Conservation (phyloP, 352 stramenopile species). For the Thalassiosira ordinaria region DNA sequence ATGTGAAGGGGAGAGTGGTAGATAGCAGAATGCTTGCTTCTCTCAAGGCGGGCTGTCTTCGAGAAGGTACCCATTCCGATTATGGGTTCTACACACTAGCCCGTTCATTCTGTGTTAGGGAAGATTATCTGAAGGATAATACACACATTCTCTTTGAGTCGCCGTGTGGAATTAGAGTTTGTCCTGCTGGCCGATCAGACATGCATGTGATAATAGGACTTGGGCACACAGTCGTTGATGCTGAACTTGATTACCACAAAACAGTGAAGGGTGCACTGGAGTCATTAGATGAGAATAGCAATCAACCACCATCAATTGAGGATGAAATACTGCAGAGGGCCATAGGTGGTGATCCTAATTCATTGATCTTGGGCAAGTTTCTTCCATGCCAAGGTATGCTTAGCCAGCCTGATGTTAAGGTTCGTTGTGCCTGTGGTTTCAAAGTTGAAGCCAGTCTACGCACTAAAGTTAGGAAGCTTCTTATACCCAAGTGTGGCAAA, state of each 20-base stretch:
- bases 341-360: slow-evolving; percentile 5
- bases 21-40: slow-evolving; percentile 3
- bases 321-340: slow-evolving; percentile 2
- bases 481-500: neutral
- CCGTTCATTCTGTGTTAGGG: slow-evolving; percentile 1
- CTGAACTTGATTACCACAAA: neutral
- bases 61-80: neutral
- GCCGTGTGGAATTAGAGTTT: neutral
- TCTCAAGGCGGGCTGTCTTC: slow-evolving; percentile 6
- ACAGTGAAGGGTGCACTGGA: neutral
- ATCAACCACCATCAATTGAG: neutral
- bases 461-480: slow-evolving; percentile 5
- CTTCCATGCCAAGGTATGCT: neutral
- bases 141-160: neutral
- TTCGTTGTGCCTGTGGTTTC: slow-evolving; percentile 23
- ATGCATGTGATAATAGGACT: neutral
- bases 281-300: neutral
- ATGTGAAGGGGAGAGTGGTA: slow-evolving; percentile 19
- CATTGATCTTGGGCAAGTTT: slow-evolving; percentile 8
- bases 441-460: neutral
- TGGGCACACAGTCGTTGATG: neutral
- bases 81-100: slow-evolving; percentile 11
- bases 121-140: neutral
- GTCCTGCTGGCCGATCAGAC: neutral
- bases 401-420: neutral